These are phyloP conservation scores for Salix dunnii DNA, from an alignment of 345 rosid species.

Conservation along the genomic window DNA sequence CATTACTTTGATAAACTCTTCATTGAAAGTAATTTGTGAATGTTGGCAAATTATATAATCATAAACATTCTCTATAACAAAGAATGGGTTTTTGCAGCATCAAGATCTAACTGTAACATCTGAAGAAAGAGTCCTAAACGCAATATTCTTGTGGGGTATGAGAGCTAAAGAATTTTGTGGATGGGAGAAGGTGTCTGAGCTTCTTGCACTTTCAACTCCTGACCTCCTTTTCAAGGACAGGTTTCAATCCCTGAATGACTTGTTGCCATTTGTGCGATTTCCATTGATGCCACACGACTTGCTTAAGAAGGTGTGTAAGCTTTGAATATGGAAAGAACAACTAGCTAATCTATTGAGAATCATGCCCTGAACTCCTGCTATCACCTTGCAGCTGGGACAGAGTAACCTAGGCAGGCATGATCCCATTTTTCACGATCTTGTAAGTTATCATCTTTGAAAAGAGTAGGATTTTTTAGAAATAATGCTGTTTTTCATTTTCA, in stretches of 20 bases:
- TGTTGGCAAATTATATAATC: neutral
- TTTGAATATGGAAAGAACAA: conserved; percentile 13
- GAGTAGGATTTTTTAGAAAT: neutral
- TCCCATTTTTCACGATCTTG: conserved; percentile 45
- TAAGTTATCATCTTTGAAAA: conserved; percentile 35
- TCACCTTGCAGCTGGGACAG: conserved; percentile 59
- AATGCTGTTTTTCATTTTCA: neutral
- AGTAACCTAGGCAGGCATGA: conserved; percentile 56
- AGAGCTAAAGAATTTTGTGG: conserved; percentile 55
- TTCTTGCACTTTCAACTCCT: conserved; percentile 34
- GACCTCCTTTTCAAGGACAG: conserved; percentile 59
- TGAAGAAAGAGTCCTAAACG: conserved; percentile 84
- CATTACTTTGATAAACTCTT: neutral
- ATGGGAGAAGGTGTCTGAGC: conserved; percentile 72
- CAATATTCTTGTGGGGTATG: conserved; percentile 88
- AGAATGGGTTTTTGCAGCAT: conserved; percentile 59
- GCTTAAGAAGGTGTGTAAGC: conserved; percentile 59
- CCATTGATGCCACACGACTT: conserved; percentile 59
- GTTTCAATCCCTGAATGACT: conserved; percentile 49
- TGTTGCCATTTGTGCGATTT: conserved; percentile 74
- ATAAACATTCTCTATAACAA: conserved; percentile 16
- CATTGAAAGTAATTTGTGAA: conserved; percentile 12
- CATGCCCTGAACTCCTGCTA: conserved; percentile 8
- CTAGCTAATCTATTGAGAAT: neutral
- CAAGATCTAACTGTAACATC: conserved; percentile 89